A percentile compares a stretch with the other conserved stretches of the same genome.
Conservation (phyloP, 768 basidiomycete genomes). For the Rubroboletus satanas region DNA sequence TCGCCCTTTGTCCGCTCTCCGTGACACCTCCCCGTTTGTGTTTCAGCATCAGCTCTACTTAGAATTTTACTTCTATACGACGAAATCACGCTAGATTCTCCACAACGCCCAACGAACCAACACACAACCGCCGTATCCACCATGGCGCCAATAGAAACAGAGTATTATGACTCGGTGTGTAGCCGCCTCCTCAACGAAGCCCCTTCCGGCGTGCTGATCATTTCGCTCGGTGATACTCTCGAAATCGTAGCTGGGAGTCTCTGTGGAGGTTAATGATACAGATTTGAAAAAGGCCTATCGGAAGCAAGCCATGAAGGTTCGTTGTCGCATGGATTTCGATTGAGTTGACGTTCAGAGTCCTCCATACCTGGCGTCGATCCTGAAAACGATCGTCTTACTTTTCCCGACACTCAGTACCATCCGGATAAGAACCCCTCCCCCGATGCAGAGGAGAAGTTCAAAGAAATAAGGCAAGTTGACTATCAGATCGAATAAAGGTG, state of each 20-base stretch:
- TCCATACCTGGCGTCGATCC: background rate
- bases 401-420: constrained; percentile 60
- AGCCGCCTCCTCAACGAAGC: background rate
- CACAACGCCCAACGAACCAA: background rate
- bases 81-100: constrained; percentile 7
- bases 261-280: constrained; percentile 70
- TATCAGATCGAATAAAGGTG: constrained; percentile 9
- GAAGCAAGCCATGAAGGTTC: constrained; percentile 88
- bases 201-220: background rate
- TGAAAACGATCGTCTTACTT: background rate
- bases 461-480: constrained; percentile 76
- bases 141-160: constrained; percentile 89
- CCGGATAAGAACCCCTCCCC: constrained; percentile 92
- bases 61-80: background rate
- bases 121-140: background rate
- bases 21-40: background rate
- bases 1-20: background rate
- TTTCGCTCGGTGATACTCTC: background rate
- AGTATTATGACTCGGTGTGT: constrained; percentile 82
- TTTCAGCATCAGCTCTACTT: constrained; percentile 4
- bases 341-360: background rate
- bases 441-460: constrained; percentile 96
- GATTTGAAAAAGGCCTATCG: constrained; percentile 93
- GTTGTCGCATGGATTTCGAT: constrained; percentile 15
- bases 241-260: constrained; percentile 57